These are phyloP conservation scores for Mangifera indica DNA, from an alignment of 345 rosid genomes.

Conservation along the genomic window DNA sequence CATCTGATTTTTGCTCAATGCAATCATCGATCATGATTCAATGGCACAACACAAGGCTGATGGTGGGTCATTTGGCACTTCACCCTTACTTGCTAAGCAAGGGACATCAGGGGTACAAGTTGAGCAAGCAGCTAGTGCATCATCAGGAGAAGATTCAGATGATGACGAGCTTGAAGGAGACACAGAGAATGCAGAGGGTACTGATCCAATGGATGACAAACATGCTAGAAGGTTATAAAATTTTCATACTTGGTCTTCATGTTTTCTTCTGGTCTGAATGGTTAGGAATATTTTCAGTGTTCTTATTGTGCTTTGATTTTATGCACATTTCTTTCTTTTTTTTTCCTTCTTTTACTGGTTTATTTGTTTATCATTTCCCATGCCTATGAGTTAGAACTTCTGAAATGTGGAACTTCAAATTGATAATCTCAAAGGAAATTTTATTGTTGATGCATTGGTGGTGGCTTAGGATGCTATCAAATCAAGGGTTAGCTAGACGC, in stretches of 20 bases:
- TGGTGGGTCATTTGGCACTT: slow-evolving; percentile 35
- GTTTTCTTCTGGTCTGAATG: slow-evolving; percentile 12
- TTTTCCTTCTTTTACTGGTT: neutral
- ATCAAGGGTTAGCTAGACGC: slow-evolving; percentile 98
- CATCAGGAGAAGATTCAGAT: slow-evolving; percentile 88
- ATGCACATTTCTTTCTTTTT: neutral
- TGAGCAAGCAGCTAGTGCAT: slow-evolving; percentile 82
- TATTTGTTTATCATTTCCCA: neutral
- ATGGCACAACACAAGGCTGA: slow-evolving; percentile 38
- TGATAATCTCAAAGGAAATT: neutral
- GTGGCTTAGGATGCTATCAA: slow-evolving; percentile 78
- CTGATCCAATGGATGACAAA: slow-evolving; percentile 57
- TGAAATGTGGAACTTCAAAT: slow-evolving; percentile 6
- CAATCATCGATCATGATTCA: slow-evolving; percentile 40
- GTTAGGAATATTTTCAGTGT: neutral
- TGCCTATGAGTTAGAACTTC: slow-evolving; percentile 9
- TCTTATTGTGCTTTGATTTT: neutral
- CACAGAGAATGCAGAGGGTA: slow-evolving; percentile 60
- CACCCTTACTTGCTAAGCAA: slow-evolving; percentile 37
- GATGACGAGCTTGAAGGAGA: slow-evolving; percentile 90
- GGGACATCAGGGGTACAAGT: slow-evolving; percentile 40
- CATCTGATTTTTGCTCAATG: slow-evolving; percentile 21
- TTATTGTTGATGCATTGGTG: slow-evolving; percentile 18
- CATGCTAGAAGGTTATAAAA: slow-evolving; percentile 63
- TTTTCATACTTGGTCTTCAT: neutral